A percentile compares a stretch with the other conserved stretches of the same genome.
Conservation (phyloP, 257 asterid species). For the Solanum okadae region DNA sequence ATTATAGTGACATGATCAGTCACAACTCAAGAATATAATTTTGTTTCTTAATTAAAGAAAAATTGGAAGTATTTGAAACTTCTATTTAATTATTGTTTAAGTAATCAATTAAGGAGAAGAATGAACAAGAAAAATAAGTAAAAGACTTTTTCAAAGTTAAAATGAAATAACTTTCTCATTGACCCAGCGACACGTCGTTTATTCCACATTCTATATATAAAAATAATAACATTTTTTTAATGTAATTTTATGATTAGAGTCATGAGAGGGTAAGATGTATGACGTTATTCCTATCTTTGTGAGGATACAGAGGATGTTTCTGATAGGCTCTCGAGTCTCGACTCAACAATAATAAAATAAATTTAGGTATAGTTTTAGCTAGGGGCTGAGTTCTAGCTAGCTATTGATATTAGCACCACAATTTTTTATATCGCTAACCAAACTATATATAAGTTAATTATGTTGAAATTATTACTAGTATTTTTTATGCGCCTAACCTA, state of each 20-base stretch:
- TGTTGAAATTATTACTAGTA: background rate
- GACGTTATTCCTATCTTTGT: background rate
- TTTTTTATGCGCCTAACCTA: background rate
- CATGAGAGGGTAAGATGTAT: background rate
- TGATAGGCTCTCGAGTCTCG: too few relatives aligned
- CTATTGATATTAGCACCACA: background rate
- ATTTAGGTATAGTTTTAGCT: background rate
- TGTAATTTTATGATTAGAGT: too few relatives aligned
- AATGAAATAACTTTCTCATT: background rate
- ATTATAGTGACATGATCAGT: background rate
- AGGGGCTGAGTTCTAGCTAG: background rate
- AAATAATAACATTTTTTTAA: too few relatives aligned
- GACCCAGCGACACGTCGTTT: background rate
- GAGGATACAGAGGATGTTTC: too few relatives aligned
- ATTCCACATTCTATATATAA: background rate
- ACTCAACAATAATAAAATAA: background rate
- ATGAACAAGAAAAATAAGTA: background rate
- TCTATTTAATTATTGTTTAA: background rate
- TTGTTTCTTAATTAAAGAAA: background rate
- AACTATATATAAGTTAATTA: background rate
- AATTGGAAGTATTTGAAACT: background rate
- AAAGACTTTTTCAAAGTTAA: background rate
- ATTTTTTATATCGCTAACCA: background rate
- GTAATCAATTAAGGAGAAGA: background rate
- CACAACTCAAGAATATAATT: background rate